Base-by-base conservation (phyloP, 2,329 filamentous ascomycete genomes). In the Neonectria hederae region DNA sequence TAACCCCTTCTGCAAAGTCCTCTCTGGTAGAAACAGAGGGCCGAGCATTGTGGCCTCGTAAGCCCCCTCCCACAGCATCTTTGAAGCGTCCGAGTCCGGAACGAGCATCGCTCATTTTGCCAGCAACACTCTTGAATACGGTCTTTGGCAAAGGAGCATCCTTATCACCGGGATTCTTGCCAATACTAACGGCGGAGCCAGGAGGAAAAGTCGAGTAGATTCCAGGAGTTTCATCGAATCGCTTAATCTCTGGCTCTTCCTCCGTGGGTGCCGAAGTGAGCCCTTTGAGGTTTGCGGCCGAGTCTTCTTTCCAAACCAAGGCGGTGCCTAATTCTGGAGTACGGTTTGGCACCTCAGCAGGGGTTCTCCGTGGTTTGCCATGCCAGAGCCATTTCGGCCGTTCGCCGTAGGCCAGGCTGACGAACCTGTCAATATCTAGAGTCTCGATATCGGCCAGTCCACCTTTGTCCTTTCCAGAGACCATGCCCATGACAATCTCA, bases 401-500 rank as follows among this genome's bases (percentile, higher is more conserved):
- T 76, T 96, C 92, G 35, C 96, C 95, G 65, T 90, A 90, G 0
- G 91, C 88, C 26, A 97, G 83, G 63, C 89, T 89, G 53, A 93
- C 86, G 69, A 98, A 97, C 49, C 85, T 89, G 71, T 97, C 94
- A 58, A 97, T 89, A 74, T 98, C 94, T 10, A 93, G 84, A 1
- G 94, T 98, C 80, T 99, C 96, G 38, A 97, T 90, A 72, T 97
- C 95, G 4, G 92, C 92, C 69, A 98, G 94, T 4, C 93, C 93
- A 60, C 90, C 93, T 78, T 97, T 97, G 71, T 97, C 94, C 52
- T 91, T 89, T 26, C 92, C 89, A 42, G 90, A 92, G 6, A 97
- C 94, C 84, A 97, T 97, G n/a, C 93, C 94, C 83, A 97, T 93
- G 51, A 97, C 91, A 81, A 97, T 92, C 77, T 97, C 95, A 52